Conservation (phyloP, 306 rosid genomes). For the Styphnolobium japonicum region DNA sequence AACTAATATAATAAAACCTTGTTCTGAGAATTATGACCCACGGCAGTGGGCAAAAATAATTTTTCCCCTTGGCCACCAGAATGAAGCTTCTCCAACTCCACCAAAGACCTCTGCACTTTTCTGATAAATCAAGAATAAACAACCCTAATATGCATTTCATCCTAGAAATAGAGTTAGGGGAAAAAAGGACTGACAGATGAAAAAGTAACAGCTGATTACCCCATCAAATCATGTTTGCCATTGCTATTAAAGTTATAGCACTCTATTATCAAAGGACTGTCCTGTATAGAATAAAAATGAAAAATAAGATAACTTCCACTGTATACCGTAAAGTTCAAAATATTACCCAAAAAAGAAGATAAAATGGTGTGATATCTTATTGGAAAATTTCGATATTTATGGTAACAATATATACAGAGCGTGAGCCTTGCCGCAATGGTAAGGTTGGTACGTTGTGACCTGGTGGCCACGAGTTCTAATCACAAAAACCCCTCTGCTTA, state of each 20-base stretch:
- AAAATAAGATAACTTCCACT: conserved; percentile 31
- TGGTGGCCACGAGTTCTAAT: neutral
- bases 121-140: conserved; percentile 51
- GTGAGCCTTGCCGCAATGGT: neutral
- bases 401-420: conserved; percentile 2
- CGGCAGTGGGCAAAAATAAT: conserved; percentile 47
- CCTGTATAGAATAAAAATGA: conserved; percentile 58
- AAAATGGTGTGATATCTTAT: neutral
- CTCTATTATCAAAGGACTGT: conserved; percentile 75
- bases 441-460: conserved; percentile 13
- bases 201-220: conserved; percentile 55
- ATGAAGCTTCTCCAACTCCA: conserved; percentile 80
- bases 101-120: conserved; percentile 75
- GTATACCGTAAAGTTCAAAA: neutral
- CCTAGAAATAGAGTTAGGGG: conserved; percentile 9
- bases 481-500: neutral
- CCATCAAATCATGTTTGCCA: conserved; percentile 94
- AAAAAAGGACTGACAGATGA: conserved; percentile 4
- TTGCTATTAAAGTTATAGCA: conserved; percentile 87
- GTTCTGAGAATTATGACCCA: conserved; percentile 71
- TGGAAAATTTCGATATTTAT: conserved; percentile 11
- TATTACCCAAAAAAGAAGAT: neutral
- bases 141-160: conserved; percentile 23
- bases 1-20: conserved; percentile 57
- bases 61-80: conserved; percentile 64